Evolutionary conservation across 305 asterid genomes (phyloP).

Genomic region (Fraxinus paxiana): DNA sequence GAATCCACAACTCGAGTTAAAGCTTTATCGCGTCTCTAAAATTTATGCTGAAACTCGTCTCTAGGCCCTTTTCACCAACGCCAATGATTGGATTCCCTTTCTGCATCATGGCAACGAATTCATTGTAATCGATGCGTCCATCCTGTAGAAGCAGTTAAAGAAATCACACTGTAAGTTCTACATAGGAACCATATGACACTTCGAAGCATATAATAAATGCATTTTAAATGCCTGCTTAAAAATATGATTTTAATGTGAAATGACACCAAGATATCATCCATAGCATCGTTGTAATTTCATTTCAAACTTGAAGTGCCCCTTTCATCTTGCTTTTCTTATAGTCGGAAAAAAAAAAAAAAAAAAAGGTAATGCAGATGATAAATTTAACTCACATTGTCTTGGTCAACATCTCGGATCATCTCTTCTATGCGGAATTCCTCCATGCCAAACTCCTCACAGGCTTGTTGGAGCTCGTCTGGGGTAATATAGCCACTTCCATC

Average conservation of each 20-base stretch:
- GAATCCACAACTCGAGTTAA: background rate
- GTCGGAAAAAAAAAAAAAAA: background rate
- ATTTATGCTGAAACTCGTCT: constrained; percentile 74
- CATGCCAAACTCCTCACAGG: constrained; percentile 76
- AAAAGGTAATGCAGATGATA: background rate
- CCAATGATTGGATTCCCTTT: constrained; percentile 65
- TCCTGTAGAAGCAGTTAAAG: constrained; percentile 44
- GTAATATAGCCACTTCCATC: constrained; percentile 91
- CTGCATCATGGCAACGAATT: constrained; percentile 92
- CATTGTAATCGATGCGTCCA: constrained; percentile 81
- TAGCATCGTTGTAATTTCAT: background rate
- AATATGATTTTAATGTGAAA: background rate
- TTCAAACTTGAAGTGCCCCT: background rate
- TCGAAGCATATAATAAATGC: background rate
- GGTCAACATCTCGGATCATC: constrained; percentile 84
- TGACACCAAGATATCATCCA: background rate
- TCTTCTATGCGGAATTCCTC: constrained; percentile 79
- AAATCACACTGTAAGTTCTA: background rate
- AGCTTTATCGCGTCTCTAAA: constrained; percentile 64
- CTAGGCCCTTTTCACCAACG: constrained; percentile 58
- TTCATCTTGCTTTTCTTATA: background rate
- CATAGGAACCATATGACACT: background rate
- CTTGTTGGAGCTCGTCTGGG: constrained; percentile 83
- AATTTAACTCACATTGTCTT: constrained; percentile 62
- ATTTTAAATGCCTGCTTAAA: background rate